Conservation (phyloP, 352 stramenopile genomes). For the Pythium oligandrum region DNA sequence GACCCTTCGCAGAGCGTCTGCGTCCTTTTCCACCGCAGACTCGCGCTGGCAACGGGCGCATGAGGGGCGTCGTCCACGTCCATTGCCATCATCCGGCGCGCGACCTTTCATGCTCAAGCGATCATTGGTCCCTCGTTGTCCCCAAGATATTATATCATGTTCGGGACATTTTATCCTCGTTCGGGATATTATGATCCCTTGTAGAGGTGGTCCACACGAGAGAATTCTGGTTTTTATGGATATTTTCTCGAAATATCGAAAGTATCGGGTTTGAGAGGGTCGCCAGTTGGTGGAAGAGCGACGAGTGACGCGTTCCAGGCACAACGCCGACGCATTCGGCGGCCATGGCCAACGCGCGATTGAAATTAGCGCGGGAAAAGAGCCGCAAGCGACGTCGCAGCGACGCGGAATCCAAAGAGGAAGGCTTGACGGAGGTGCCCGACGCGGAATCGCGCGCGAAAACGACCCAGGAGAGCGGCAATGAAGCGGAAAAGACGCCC, state of each 20-base stretch:
- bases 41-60: background rate
- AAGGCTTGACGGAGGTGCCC: conserved; percentile 21
- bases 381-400: conserved; percentile 22
- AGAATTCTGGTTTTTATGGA: background rate
- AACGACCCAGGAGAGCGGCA: conserved; percentile 6
- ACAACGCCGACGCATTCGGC: background rate
- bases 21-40: background rate
- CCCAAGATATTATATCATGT: background rate
- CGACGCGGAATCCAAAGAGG: conserved; percentile 14
- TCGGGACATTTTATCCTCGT: too few relatives aligned
- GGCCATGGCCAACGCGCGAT: conserved; percentile 67
- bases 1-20: background rate
- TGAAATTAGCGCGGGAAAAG: conserved; percentile 49
- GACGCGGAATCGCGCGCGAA: conserved; percentile 6
- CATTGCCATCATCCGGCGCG: background rate
- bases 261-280: background rate
- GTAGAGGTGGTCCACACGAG: background rate
- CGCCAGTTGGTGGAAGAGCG: background rate
- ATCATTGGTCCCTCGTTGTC: background rate
- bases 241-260: background rate
- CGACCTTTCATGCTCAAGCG: background rate
- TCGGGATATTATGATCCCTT: background rate
- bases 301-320: background rate
- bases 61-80: background rate
- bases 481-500: conserved; percentile 4